Evolutionary conservation across 2,329 filamentous ascomycete species (phyloP).

Genomic region (Aspergillus aculeatinus): DNA sequence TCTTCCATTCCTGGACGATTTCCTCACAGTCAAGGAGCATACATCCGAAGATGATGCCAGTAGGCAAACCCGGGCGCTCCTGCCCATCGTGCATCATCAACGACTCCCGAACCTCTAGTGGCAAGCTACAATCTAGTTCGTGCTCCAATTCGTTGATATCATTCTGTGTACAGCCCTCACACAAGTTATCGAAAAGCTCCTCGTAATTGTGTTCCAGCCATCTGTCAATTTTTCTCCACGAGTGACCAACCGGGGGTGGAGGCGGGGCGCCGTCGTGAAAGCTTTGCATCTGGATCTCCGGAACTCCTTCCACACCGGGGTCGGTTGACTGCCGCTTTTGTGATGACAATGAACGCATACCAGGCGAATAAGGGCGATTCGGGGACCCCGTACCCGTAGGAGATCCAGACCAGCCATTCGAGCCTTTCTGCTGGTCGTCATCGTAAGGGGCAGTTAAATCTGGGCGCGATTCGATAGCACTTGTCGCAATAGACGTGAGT

Average conservation of each 20-base stretch:
- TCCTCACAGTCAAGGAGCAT: constrained; percentile 99
- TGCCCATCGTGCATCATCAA: constrained; percentile 92
- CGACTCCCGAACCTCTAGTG: constrained; percentile 90
- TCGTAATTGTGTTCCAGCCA: constrained; percentile 96
- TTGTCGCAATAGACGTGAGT: constrained; percentile 82
- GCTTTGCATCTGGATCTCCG: constrained; percentile 94
- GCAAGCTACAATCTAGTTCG: constrained; percentile 88
- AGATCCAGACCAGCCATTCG: constrained; percentile 62
- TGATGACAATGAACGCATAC: constrained; percentile 76
- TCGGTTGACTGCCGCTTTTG: constrained; percentile 60
- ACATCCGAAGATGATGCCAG: constrained; percentile 85
- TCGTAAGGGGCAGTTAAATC: constrained; percentile 78
- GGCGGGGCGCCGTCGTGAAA: constrained; percentile 91
- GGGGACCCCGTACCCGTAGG: constrained; percentile 57
- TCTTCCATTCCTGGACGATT: constrained; percentile 95
- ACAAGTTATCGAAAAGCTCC: constrained; percentile 88
- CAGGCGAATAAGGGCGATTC: constrained; percentile 80
- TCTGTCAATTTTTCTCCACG: constrained; percentile 88
- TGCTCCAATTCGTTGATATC: constrained; percentile 97
- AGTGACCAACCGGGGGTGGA: constrained; percentile 80
- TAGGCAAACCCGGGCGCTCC: constrained; percentile 85
- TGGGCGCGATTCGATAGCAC: constrained; percentile 79
- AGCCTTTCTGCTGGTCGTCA: constrained; percentile 64
- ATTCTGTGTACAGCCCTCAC: constrained; percentile 88
- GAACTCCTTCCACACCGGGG: constrained; percentile 66